Evolutionary conservation across 2,329 filamentous ascomycete species (phyloP).

Genomic region (Sclerotinia borealis): DNA sequence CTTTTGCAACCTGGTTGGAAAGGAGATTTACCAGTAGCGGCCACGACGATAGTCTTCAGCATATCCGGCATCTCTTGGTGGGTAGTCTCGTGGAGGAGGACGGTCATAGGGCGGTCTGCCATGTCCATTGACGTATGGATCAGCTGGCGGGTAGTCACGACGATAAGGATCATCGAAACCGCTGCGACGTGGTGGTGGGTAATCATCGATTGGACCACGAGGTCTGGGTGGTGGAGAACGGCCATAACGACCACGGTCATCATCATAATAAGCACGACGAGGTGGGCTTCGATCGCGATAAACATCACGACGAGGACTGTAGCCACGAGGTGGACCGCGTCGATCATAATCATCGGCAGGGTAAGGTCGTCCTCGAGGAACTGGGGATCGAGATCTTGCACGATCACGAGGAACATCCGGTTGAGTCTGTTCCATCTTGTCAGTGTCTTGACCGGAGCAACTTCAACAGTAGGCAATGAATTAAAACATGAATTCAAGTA

Average conservation of each 20-base stretch:
- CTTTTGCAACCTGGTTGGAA: slow-evolving; percentile 1
- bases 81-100: slow-evolving; percentile 32
- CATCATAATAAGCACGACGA: slow-evolving; percentile 80
- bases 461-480: slow-evolving; percentile 13
- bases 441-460: slow-evolving; percentile 17
- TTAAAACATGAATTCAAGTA: slow-evolving; percentile 14
- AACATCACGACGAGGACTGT: slow-evolving; percentile 75
- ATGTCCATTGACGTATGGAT: slow-evolving; percentile 54
- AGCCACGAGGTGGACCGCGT: slow-evolving; percentile 73
- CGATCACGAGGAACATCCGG: slow-evolving; percentile 64
- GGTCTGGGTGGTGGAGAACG: slow-evolving; percentile 69
- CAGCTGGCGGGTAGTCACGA: slow-evolving; percentile 51
- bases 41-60: slow-evolving; percentile 28
- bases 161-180: slow-evolving; percentile 76
- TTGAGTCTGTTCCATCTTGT: slow-evolving; percentile 54
- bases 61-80: slow-evolving; percentile 29
- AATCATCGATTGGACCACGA: slow-evolving; percentile 67
- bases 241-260: slow-evolving; percentile 70
- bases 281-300: slow-evolving; percentile 84
- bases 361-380: slow-evolving; percentile 57
- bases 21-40: slow-evolving; percentile 30
- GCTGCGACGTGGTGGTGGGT: slow-evolving; percentile 59
- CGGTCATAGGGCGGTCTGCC: slow-evolving; percentile 45
- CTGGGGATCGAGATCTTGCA: slow-evolving; percentile 74
- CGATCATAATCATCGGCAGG: slow-evolving; percentile 79